Percentiles rank a stretch among this genome's conserved stretches.
phyloP scores from a whole-genome alignment of 116 monocot species.

The Papilionanthe hybrid region DNA sequence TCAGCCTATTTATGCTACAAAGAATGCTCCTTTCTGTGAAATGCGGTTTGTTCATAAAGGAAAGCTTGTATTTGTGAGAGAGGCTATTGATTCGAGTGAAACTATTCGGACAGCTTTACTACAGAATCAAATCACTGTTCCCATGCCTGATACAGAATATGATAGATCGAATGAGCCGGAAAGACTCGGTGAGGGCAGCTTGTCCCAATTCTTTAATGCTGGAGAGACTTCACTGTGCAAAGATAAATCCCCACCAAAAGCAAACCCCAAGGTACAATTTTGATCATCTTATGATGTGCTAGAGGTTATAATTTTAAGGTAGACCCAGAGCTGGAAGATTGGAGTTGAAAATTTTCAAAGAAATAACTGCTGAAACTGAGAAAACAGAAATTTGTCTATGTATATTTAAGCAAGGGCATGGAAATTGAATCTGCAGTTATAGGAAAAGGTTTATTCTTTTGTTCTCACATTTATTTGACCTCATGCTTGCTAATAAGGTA shows the following conservation, averaged over 20 bases:
- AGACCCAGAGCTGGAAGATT: slow-evolving; percentile 9
- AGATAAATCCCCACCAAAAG: slow-evolving; percentile 6
- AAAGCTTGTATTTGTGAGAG: slow-evolving; percentile 56
- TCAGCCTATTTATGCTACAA: slow-evolving; percentile 19
- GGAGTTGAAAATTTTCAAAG: slow-evolving; percentile 16
- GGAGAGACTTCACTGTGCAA: slow-evolving; percentile 12
- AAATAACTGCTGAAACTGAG: slow-evolving; percentile 30
- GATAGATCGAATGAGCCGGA: slow-evolving; percentile 5
- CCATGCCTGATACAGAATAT: slow-evolving; percentile 14
- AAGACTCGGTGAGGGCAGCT: neutral
- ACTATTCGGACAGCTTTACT: slow-evolving; percentile 9
- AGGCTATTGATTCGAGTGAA: slow-evolving; percentile 31
- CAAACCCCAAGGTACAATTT: slow-evolving; percentile 19
- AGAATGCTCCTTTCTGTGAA: slow-evolving; percentile 69
- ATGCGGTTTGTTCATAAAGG: slow-evolving; percentile 70
- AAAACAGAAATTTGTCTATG: slow-evolving; percentile 29
- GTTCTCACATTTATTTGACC: neutral
- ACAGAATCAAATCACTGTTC: slow-evolving; percentile 4
- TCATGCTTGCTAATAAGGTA: neutral
- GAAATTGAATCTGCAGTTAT: slow-evolving; percentile 32
- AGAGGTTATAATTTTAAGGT: slow-evolving; percentile 15
- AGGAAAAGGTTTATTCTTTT: neutral
- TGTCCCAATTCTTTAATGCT: slow-evolving; percentile 7
- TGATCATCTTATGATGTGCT: neutral
- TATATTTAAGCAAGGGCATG: slow-evolving; percentile 28